Percentiles rank a stretch among this genome's conserved stretches.
phyloP scores from a whole-genome alignment of 2,329 filamentous ascomycete genomes.

The Ophiostoma pallidulum region DNA sequence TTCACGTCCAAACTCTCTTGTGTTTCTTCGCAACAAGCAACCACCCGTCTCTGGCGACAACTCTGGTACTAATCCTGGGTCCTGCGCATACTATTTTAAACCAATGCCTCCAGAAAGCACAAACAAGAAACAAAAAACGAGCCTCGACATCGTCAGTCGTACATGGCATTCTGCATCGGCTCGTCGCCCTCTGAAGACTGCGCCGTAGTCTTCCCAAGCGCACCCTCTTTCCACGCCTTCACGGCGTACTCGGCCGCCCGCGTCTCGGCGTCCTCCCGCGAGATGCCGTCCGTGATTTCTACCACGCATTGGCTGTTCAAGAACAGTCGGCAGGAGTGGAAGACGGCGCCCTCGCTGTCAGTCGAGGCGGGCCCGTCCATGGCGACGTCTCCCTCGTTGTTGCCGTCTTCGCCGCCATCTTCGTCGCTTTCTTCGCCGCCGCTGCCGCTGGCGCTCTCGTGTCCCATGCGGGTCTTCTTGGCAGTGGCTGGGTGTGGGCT shows the following conservation, averaged over 20 bases:
- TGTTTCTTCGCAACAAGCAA: too few species aligned
- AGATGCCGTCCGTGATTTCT: constrained; percentile 36
- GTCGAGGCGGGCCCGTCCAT: neutral
- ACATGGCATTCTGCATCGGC: too few species aligned
- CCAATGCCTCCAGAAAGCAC: too few species aligned
- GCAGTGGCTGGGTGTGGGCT: too few species aligned
- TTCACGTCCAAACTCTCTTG: too few species aligned
- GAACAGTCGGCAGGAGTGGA: constrained; percentile 37
- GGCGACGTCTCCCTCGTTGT: neutral
- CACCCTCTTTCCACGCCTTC: constrained; percentile 16
- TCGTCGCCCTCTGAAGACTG: neutral
- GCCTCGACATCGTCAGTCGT: too few species aligned
- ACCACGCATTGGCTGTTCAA: constrained; percentile 40
- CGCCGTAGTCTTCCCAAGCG: neutral
- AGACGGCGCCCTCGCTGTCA: neutral
- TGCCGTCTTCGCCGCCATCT: neutral
- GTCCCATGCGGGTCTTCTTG: too few species aligned
- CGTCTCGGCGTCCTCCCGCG: constrained; percentile 42
- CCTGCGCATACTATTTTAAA: too few species aligned
- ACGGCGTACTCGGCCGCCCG: constrained; percentile 47
- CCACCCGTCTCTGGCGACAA: too few species aligned
- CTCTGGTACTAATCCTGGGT: too few species aligned
- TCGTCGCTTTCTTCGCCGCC: constrained; percentile 8
- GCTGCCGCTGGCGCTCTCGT: constrained; percentile 4
- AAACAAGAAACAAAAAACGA: too few species aligned